Base-by-base conservation (phyloP, 2,329 filamentous ascomycete species). In the Elsinoe ampelina region DNA sequence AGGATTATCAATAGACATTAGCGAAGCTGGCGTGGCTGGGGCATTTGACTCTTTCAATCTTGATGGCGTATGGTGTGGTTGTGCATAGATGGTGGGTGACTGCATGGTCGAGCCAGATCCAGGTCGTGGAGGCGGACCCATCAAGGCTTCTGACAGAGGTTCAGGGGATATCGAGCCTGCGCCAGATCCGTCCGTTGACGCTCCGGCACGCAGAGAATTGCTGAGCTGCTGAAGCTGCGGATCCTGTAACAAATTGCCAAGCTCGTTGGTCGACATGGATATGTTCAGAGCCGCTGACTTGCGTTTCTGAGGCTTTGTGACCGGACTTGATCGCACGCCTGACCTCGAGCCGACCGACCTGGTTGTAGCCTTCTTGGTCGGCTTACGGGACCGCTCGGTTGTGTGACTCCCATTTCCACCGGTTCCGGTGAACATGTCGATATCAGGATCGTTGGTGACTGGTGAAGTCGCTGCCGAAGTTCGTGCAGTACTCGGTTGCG, bases 21-120 rank as follows among this genome's bases (percentile, higher is more conserved):
- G 73, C 5, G 90, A 95, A 7, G 91, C 89, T 0, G 90, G 90
- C 0, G 90, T 95, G 1, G 89, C 90, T 10, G 88, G 87, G 54
- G 83, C 72, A 13, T 45, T 47, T 6, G n/a, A 20, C 5, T 52
- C 32, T 30, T 26, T 43, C n/a, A 39, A 58, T 42, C 5, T 51
- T 35, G 13, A 39, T 42, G 48, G 59, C 19, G 36, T 54, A 47
- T 26, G 59, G 35, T 48, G 59, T 56, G 13, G 75, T 63, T 84
- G 80, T 5, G 83, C 78, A 54, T 75, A 73, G 17, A 89, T 80
- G 58, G 83, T 83, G 8, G 87, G 85, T 2, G 86, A 90, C 57
- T 82, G 81, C 62, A 76, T 80, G 17, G 80, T 79, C 20, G 85
- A 85, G 50, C 76, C 77, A 1, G 67, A 66, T 7, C 61, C 62